Conservation (phyloP, 345 rosid species). For the Camelina sativa region DNA sequence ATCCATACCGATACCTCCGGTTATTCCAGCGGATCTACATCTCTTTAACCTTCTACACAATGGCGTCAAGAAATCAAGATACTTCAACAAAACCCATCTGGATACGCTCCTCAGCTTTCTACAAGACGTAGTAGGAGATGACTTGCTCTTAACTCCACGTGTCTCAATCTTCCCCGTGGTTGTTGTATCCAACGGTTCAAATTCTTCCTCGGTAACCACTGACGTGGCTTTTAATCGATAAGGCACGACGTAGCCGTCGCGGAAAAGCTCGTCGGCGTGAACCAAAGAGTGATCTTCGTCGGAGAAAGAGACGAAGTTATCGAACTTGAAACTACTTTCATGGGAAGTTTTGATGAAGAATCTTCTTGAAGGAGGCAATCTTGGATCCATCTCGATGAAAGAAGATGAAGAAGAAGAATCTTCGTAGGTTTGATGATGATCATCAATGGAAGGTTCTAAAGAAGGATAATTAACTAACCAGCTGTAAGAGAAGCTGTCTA, state of each 20-base stretch:
- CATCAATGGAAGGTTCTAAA: constrained; percentile 53
- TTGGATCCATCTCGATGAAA: constrained; percentile 97
- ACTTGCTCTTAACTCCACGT: constrained; percentile 36
- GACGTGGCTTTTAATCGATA: constrained; percentile 49
- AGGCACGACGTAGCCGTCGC: constrained; percentile 81
- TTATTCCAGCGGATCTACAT: constrained; percentile 50
- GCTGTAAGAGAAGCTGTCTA: constrained; percentile 91
- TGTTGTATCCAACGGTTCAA: constrained; percentile 27
- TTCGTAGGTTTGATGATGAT: constrained; percentile 63
- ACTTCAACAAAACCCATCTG: constrained; percentile 60
- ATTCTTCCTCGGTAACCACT: constrained; percentile 5
- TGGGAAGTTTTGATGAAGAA: constrained; percentile 61
- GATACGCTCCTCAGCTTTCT: constrained; percentile 66
- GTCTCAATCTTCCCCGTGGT: constrained; percentile 18
- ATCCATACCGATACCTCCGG: constrained; percentile 42
- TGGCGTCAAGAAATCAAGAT: constrained; percentile 75
- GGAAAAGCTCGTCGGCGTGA: constrained; percentile 88
- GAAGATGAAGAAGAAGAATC: constrained; percentile 77
- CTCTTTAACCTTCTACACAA: constrained; percentile 60
- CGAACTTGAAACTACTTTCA: constrained; percentile 72
- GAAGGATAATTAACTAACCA: constrained; percentile 86
- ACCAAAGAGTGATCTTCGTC: constrained; percentile 54
- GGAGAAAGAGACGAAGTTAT: constrained; percentile 63
- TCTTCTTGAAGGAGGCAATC: constrained; percentile 86
- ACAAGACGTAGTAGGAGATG: constrained; percentile 31